phyloP scores from a whole-genome alignment of 2,329 filamentous ascomycete species.

The Pseudocercospora musae region DNA sequence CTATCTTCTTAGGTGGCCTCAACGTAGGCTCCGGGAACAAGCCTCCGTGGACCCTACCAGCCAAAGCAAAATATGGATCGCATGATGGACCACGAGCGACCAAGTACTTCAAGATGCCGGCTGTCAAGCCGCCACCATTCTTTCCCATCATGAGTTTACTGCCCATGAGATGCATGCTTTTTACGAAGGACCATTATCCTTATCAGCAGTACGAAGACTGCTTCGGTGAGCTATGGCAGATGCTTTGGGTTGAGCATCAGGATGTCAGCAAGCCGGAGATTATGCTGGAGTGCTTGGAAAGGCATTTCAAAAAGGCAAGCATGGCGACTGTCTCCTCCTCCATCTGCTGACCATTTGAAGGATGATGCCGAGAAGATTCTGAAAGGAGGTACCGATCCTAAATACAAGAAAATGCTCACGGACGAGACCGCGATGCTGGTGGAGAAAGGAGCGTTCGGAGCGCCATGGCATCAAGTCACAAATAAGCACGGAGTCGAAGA shows the following conservation, averaged over 20 bases:
- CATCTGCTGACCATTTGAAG: neutral
- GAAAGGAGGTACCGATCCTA: slow-evolving; percentile 33
- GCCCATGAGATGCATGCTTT: slow-evolving; percentile 48
- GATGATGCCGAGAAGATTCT: slow-evolving; percentile 16
- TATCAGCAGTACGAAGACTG: slow-evolving; percentile 50
- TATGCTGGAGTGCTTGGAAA: slow-evolving; percentile 45
- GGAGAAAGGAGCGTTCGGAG: slow-evolving; percentile 68
- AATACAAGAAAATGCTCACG: slow-evolving; percentile 24
- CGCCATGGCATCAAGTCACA: slow-evolving; percentile 70
- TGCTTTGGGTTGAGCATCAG: slow-evolving; percentile 60
- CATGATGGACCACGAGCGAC: slow-evolving; percentile 51
- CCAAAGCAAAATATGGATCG: slow-evolving; percentile 60
- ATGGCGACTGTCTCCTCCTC: too few relatives aligned
- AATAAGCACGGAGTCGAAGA: slow-evolving; percentile 58
- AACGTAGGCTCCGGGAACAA: slow-evolving; percentile 56
- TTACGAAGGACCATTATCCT: slow-evolving; percentile 60
- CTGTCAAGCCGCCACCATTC: slow-evolving; percentile 45
- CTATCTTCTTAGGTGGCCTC: slow-evolving; percentile 61
- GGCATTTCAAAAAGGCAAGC: slow-evolving; percentile 52
- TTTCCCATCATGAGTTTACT: slow-evolving; percentile 56
- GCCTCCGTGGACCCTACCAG: slow-evolving; percentile 68
- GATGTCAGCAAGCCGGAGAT: slow-evolving; percentile 59
- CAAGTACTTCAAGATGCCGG: slow-evolving; percentile 45
- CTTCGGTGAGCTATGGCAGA: slow-evolving; percentile 55
- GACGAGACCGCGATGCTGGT: slow-evolving; percentile 25